These are phyloP conservation scores for Cucumis melo DNA, from an alignment of 306 rosid species.

Conservation along the genomic window DNA sequence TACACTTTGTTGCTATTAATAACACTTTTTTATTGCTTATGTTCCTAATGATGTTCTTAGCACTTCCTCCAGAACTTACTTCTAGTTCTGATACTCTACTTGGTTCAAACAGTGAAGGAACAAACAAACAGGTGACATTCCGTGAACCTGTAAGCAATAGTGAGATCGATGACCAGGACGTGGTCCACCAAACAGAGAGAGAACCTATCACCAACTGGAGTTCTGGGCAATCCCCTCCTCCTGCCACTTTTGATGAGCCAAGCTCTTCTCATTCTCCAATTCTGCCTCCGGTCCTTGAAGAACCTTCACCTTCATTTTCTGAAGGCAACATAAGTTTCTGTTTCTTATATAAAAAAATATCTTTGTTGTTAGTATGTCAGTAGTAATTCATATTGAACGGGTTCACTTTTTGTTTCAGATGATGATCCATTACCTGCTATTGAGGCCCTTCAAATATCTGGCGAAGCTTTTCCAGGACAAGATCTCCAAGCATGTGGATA, in stretches of 20 bases:
- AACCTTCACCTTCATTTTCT: conserved; percentile 91
- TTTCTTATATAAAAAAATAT: background rate
- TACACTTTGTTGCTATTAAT: background rate
- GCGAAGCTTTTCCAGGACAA: conserved; percentile 79
- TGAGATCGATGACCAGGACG: conserved; percentile 67
- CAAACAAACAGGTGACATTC: conserved; percentile 81
- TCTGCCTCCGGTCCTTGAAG: conserved; percentile 79
- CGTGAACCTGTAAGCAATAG: conserved; percentile 56
- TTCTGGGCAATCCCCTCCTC: conserved; percentile 50
- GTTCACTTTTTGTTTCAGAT: conserved; percentile 58
- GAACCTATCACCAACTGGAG: conserved; percentile 49
- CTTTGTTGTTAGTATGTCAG: background rate
- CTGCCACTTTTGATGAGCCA: conserved; percentile 55
- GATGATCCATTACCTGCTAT: conserved; percentile 93
- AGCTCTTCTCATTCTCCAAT: conserved; percentile 54
- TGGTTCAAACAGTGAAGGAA: conserved; percentile 38
- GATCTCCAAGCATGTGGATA: conserved; percentile 85
- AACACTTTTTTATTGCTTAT: conserved; percentile 9
- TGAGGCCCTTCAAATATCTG: conserved; percentile 77
- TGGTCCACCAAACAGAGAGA: conserved; percentile 42
- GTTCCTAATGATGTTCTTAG: conserved; percentile 4
- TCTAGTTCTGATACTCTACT: conserved; percentile 25
- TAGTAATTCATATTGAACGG: conserved; percentile 13
- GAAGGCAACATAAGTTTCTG: conserved; percentile 33
- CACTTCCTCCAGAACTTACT: conserved; percentile 25